Conservation (phyloP, 768 basidiomycete genomes). For the Thelephora ganbajun region DNA sequence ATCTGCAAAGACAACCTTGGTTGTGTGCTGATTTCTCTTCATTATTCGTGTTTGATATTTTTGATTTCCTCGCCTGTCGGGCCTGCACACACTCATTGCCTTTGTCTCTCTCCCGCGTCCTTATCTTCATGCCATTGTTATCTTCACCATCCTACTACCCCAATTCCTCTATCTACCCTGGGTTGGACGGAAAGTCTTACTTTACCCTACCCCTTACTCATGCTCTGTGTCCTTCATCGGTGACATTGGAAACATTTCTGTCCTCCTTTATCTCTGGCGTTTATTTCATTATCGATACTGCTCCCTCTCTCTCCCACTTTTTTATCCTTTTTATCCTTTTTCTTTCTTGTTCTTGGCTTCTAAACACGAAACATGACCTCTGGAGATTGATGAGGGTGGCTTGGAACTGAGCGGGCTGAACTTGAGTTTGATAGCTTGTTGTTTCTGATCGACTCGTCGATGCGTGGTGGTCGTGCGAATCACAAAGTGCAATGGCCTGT, state of each 20-base stretch:
- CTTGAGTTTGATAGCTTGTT: no score
- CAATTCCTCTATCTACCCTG: not conserved
- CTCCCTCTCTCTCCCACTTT: not conserved
- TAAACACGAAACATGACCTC: not conserved
- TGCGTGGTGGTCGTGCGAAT: no score
- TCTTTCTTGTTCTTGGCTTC: not conserved
- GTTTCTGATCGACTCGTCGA: no score
- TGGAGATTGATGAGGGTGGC: no score
- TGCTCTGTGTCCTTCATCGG: no score
- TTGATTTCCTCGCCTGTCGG: constrained; percentile 2
- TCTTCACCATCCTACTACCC: constrained; percentile 5
- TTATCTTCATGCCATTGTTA: constrained; percentile 6
- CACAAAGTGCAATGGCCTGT: no score
- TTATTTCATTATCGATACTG: no score
- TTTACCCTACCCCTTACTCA: no score
- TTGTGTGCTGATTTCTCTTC: not conserved
- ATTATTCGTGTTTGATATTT: not conserved
- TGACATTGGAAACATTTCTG: no score
- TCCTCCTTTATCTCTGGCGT: no score
- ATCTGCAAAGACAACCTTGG: not conserved
- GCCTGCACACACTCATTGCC: constrained; percentile 8
- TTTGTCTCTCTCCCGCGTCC: not conserved
- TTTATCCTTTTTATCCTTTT: not conserved
- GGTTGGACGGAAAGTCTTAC: no score
- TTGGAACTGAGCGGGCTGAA: no score